Evolutionary conservation across 352 stramenopile species (phyloP), one percentile per base, ranked within the genome.

Genomic region (Globisporangium nodosum): DNA sequence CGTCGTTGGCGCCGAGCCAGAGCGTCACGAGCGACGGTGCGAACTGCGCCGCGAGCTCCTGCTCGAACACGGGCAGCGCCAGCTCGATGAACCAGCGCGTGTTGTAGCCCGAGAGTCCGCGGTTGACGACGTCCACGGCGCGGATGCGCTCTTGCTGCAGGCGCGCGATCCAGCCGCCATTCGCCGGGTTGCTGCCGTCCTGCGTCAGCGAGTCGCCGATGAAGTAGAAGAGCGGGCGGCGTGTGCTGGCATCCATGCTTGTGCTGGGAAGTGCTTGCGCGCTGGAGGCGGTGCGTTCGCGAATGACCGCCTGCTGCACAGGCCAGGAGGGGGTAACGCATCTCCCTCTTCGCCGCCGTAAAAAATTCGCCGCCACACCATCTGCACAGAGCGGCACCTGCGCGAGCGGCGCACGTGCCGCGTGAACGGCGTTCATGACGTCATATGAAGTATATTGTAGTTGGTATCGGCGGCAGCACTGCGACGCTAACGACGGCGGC

Each of bases 1-100:
- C 77, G 51, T 92, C 79, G 37, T 92, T 92, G 21, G 81, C 72
- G 16, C 79, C 81, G 52, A 92, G 58, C 73, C 74, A 89, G n/a
- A 92, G 48, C 35, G 71, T 85, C 43, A 90, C 65, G 27, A 92
- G 64, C 31, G 69, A 58, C 21, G 78, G 77, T 3, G 64, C 56
- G 15, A 62, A 61, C 50, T 68, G 67, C 20, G 21, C 50, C 12
- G 50, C 33, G 33, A 87, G 67, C 49, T 91, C 78, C 0, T 66
- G 47, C 42, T 66, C 49, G 4, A 87, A 53, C 13, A 68, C 54
- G 0, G 72, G 74, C 11, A 87, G 52, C 16, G 70, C 76, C 5
- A 64, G 58, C 30, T 79, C 49, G 52, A 87, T 53, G 56, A 81
- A 75, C 70, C 73, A 83, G 62, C 60, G 72, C 30, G 74, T 81